Evolutionary conservation across 78 protist species (phyloP), one percentile per base, ranked within the genome.

Genomic region (Dictyostelium purpureum): DNA sequence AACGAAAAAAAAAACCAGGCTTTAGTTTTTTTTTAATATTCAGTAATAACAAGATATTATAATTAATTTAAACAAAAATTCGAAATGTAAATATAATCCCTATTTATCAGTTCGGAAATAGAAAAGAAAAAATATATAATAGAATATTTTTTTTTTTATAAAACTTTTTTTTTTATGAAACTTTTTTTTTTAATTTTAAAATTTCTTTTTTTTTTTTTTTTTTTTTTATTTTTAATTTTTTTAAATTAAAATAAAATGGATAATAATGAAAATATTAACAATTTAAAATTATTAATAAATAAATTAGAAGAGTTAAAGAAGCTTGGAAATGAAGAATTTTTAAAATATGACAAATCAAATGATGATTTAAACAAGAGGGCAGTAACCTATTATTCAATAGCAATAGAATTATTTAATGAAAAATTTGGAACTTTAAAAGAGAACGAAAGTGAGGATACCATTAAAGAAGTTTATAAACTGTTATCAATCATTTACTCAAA

Each of bases 401-500:
- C 42, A 28, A 61, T 61, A 26, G 37, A 61, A 28, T 61, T 18
- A 31, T 61, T 31, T 31, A 61, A 61, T 61, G n/a, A 61, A 14
- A 61, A 61, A 31, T 61, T 61, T 61, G 42, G 31, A 61, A 61
- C 2, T 5, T 61, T 59, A 59, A 59, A 59, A 26, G 7, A 47
- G 12, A 47, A 47, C 52, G 21, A 59, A 59, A 56, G 9, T 24
- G 33, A 24, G 10, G 11, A 24, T 10, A 28, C 10, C 2, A 37
- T 9, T 24, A 59, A 28, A 12, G 38, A 61, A 61, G 4, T 61
- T 31, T 26, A 28, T 11, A 61, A 61, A 61, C 31, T 49, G 4
- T 2, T 74, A 31, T 74, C 80, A n/a, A 19, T 74, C 10, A 51
- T 74, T 40, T 74, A 24, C 26, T 33, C 66, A 26, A 74, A 74